Evolutionary conservation across 2,329 filamentous ascomycete species (phyloP), one percentile per base, ranked within the genome.

Genomic region (Aspergillus pseudoviridinutans): DNA sequence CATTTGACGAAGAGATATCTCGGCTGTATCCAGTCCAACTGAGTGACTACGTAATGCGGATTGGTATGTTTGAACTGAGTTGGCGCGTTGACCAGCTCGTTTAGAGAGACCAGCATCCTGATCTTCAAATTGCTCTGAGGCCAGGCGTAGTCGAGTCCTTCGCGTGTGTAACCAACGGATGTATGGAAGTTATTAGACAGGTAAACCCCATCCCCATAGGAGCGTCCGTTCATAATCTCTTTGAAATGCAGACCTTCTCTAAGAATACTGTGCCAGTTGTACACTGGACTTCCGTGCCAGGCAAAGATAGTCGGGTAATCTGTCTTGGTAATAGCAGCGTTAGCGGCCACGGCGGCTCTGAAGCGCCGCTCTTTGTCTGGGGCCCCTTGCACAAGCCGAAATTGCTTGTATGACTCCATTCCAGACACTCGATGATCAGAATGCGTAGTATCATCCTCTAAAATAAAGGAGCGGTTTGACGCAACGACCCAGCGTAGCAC

Each of bases 251-350:
- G 78, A 0, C 92, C 92, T 58, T 88, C 85, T 32, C 92, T 85
- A 61, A 96, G 85, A 65, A 97, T 96, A 65, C 87, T 89, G 72
- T 97, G 92, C 92, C 92, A 96, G 66, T 96, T 96, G 3, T 72
- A 63, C 3, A 96, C 62, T 0, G 76, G 71, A 66, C 90, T 95
- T 5, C 92, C 92, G 71, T 97, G 92, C 87, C 89, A 96, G 0
- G 90, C 91, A 66, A 96, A 91, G 1, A 96, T 72, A 0, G 90
- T 93, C 0, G 89, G 88, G 63, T 84, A 78, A 58, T 73, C 62
- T 49, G 79, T 64, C 42, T 73, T 72, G 20, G 79, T 66, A 5
- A 76, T 69, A 17, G 66, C 57, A 2, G 74, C 71, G 7, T 64
- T 59, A 17, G 71, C 25, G 41, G 79, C 77, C 2, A 94, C 79